A percentile compares a stretch with the other conserved stretches of the same genome.
Conservation (phyloP, 768 basidiomycete species). For the Trametes meyenii region DNA sequence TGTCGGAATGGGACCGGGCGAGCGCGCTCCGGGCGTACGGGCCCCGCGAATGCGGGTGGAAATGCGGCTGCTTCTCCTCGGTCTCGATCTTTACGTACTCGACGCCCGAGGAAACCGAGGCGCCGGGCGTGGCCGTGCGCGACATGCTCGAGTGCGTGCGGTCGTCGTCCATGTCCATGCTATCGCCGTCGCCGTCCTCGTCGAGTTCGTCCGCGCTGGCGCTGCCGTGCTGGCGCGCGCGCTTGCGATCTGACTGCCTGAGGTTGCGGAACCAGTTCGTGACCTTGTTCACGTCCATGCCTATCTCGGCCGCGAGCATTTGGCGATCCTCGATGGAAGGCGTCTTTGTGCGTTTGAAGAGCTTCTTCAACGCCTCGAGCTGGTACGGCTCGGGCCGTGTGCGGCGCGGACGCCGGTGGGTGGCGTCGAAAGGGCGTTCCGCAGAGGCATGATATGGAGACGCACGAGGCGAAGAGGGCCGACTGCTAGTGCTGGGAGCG, state of each 20-base stretch:
- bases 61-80: conserved; percentile 21
- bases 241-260: conserved; percentile 78
- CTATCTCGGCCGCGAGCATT: conserved; percentile 72
- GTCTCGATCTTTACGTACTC: conserved; percentile 28
- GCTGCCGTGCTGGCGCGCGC: conserved; percentile 50
- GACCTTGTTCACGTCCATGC: conserved; percentile 86
- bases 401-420: conserved; percentile 55
- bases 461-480: conserved; percentile 32
- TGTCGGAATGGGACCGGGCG: conserved; percentile 46
- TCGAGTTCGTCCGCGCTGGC: conserved; percentile 41
- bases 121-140: conserved; percentile 28
- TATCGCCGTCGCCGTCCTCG: conserved; percentile 41
- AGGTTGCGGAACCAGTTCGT: conserved; percentile 90
- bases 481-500: conserved; percentile 26
- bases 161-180: conserved; percentile 43
- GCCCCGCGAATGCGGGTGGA: conserved; percentile 1
- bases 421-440: conserved; percentile 13
- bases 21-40: conserved; percentile 20
- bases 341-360: conserved; percentile 67
- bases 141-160: conserved; percentile 26
- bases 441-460: conserved; percentile 29
- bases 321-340: conserved; percentile 82
- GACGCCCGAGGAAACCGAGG: conserved; percentile 14
- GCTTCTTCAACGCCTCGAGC: conserved; percentile 70
- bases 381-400: conserved; percentile 81